These are phyloP conservation scores for Cenchrus americanus DNA, from an alignment of 176 grass and related monocot species.

Conservation along the genomic window DNA sequence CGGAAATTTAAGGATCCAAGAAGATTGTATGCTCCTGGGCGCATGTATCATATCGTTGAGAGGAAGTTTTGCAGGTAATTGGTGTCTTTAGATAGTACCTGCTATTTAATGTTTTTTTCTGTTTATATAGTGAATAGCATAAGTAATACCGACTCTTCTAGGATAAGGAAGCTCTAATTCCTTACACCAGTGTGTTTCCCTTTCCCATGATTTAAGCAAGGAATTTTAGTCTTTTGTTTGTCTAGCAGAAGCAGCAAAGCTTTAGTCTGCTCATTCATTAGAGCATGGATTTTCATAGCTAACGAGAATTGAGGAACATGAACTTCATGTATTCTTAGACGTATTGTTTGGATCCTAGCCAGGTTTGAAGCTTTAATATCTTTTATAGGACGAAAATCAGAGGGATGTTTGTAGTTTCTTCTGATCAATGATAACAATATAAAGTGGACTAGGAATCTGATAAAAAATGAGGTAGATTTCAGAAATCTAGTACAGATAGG, in stretches of 20 bases:
- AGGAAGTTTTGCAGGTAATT: slow-evolving; percentile 95
- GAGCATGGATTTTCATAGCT: not conserved
- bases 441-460: not conserved
- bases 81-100: slow-evolving; percentile 18
- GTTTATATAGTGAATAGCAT: slow-evolving; percentile 19
- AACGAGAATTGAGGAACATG: not conserved
- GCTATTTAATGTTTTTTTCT: not conserved
- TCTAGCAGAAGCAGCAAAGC: not conserved
- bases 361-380: not conserved
- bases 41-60: slow-evolving; percentile 98
- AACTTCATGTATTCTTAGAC: not conserved
- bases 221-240: slow-evolving; percentile 5
- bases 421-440: not conserved
- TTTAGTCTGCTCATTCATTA: slow-evolving; percentile 11
- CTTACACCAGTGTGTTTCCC: not conserved
- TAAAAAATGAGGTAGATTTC: not conserved
- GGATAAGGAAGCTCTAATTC: slow-evolving; percentile 13
- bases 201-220: slow-evolving; percentile 15
- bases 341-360: not conserved
- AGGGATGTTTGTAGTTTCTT: not conserved
- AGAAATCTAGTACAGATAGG: not conserved
- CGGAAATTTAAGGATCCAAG: slow-evolving; percentile 78
- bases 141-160: not conserved
- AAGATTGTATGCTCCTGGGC: slow-evolving; percentile 93
- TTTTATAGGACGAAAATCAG: not conserved